A percentile compares a stretch with the other conserved stretches of the same genome.
These are phyloP conservation scores for Nemania sp. DNA, from an alignment of 2,329 filamentous ascomycete species.

Conservation along the genomic window DNA sequence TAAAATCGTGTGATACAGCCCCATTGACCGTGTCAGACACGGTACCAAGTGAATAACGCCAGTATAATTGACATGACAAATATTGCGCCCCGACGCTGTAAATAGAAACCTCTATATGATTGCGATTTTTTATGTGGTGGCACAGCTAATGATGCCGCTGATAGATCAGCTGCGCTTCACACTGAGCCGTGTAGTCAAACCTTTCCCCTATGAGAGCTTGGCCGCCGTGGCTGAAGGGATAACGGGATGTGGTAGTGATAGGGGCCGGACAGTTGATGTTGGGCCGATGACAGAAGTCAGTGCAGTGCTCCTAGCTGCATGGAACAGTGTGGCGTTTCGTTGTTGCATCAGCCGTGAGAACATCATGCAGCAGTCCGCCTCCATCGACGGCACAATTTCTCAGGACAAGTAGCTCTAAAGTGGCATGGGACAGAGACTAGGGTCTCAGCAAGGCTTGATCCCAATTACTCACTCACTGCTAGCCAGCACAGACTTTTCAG, in stretches of 20 bases:
- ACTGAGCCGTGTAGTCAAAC: too few relatives aligned
- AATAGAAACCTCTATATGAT: conserved; percentile 12
- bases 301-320: neutral
- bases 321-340: neutral
- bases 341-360: neutral
- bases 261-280: neutral
- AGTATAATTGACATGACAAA: conserved; percentile 14
- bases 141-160: too few relatives aligned
- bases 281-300: neutral
- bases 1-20: conserved; percentile 14
- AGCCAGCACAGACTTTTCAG: conserved; percentile 54
- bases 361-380: neutral
- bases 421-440: neutral
- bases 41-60: conserved; percentile 10
- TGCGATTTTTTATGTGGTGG: too few relatives aligned
- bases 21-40: conserved; percentile 1
- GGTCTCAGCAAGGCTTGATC: neutral
- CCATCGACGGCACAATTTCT: neutral
- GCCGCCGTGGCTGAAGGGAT: too few relatives aligned
- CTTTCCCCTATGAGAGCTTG: too few relatives aligned
- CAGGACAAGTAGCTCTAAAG: neutral
- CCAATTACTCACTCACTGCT: conserved; percentile 39
- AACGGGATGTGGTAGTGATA: neutral
- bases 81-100: conserved; percentile 1
- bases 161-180: too few relatives aligned